Base-by-base conservation (phyloP, 164 flowering plant genomes). In the Malania oleifera region DNA sequence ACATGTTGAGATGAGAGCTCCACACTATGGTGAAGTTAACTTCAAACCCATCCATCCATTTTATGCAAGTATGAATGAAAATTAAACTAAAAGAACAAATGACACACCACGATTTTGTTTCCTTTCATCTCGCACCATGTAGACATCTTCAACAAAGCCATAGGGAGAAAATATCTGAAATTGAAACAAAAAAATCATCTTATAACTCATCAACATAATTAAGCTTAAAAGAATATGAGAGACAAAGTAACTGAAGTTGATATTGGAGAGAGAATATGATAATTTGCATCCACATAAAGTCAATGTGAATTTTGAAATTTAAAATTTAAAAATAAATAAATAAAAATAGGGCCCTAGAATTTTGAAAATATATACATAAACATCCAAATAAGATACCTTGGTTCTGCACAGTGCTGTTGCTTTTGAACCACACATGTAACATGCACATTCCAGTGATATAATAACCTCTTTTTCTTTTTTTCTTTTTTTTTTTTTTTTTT, bases 71-170 rank as follows among this genome's bases (percentile, higher is more conserved):
- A 26, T 13, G 38, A n/a, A 5, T 31, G 17, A 12, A 50, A 38
- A 19, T 19, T 1, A 10, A 43, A 49, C 14, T 28, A 25, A 5
- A 45, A 23, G 25, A 44, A 46, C 13, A 28, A 38, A 2, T n/a
- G 17, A 73, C 77, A 62, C 18, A 84, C 90, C 90, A 62, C 84
- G 85, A 41, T 61, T 70, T 56, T 75, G 82, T 77, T 64, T 78
- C 67, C 66, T 10, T 20, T 80, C 82, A 60, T 80, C 81, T 38
- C 66, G 72, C 31, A 72, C 23, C 13, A 82, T 57, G 67, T 52
- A 79, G 39, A 80, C 39, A 38, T 80, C 87, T 60, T 82, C 82
- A 57, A 84, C 61, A 29, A 40, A 17, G 20, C 90, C 90, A 71
- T 70, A 84, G 2, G 73, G 70, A 31, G 82, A 71, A 74, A 84